Conservation (phyloP, 164 flowering plant genomes). For the Stephania cephalantha region DNA sequence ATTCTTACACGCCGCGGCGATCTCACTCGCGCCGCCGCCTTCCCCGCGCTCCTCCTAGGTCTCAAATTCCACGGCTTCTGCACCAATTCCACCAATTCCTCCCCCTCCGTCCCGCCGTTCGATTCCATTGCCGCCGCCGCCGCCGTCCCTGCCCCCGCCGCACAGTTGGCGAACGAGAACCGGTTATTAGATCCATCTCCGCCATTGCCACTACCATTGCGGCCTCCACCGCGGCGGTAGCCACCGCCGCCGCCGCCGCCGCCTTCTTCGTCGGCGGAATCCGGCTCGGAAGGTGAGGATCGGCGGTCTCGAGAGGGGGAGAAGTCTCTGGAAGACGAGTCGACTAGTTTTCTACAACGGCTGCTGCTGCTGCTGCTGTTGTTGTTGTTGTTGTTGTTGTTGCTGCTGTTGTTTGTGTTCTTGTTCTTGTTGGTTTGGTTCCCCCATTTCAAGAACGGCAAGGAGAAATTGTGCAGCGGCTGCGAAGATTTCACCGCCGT, state of each 20-base stretch:
- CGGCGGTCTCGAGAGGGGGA: conserved; percentile 16
- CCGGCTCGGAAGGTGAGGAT: conserved; percentile 24
- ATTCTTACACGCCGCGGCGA: conserved; percentile 17
- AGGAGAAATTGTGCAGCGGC: conserved; percentile 58
- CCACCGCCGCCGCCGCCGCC: no score
- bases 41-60: conserved; percentile 54
- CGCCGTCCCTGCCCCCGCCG: neutral
- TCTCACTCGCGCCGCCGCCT: conserved; percentile 26
- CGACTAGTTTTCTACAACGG: conserved; percentile 40
- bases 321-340: conserved; percentile 11
- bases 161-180: neutral
- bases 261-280: conserved; percentile 4
- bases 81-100: conserved; percentile 9
- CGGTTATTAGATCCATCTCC: conserved; percentile 12
- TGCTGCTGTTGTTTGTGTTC: conserved; percentile 19
- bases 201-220: neutral
- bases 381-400: conserved; percentile 26
- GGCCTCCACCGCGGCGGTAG: no score
- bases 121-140: neutral
- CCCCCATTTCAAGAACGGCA: conserved; percentile 67
- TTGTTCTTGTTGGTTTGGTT: conserved; percentile 19
- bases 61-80: conserved; percentile 70
- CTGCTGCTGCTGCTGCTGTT: conserved; percentile 30
- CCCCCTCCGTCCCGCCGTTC: conserved; percentile 26
- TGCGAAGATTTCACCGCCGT: conserved; percentile 41